Conservation (phyloP, 2,329 filamentous ascomycete genomes). For the Fusarium sp. region DNA sequence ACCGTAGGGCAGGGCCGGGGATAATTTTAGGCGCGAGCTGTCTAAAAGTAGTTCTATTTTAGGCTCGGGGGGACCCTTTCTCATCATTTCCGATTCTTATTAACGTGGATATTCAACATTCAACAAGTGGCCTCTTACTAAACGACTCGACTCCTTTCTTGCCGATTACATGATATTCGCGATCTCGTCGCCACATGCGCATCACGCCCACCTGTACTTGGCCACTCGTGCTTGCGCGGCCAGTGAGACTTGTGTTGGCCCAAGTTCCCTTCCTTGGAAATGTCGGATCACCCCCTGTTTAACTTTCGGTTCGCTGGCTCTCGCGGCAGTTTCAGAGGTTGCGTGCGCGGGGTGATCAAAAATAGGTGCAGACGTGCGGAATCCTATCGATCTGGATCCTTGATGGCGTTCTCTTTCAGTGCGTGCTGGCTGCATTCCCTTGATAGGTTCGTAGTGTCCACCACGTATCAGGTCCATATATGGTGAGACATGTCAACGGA, state of each 20-base stretch:
- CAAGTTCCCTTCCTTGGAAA: slow-evolving; percentile 5
- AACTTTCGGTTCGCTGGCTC: slow-evolving; percentile 9
- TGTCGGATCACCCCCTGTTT: slow-evolving; percentile 17
- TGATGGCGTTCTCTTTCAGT: background rate
- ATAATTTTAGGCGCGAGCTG: slow-evolving; percentile 31
- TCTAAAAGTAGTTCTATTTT: slow-evolving; percentile 26
- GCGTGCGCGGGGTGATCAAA: background rate
- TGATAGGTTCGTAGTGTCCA: background rate
- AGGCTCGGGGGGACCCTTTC: slow-evolving; percentile 2
- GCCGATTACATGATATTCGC: background rate
- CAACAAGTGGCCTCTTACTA: background rate
- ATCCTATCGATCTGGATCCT: slow-evolving; percentile 2
- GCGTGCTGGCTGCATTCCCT: background rate
- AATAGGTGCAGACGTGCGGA: background rate
- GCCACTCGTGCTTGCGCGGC: slow-evolving; percentile 20
- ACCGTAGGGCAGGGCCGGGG: slow-evolving; percentile 14
- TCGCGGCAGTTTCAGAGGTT: background rate
- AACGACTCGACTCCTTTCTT: background rate
- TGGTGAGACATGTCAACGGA: slow-evolving; percentile 16
- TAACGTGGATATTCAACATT: slow-evolving; percentile 17
- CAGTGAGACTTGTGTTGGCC: slow-evolving; percentile 10
- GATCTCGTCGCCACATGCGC: background rate
- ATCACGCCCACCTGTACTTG: background rate
- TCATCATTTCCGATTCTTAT: slow-evolving; percentile 13
- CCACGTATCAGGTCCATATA: slow-evolving; percentile 3